Base-by-base conservation (phyloP, 768 basidiomycete species). In the Rhodotorula graminis region DNA sequence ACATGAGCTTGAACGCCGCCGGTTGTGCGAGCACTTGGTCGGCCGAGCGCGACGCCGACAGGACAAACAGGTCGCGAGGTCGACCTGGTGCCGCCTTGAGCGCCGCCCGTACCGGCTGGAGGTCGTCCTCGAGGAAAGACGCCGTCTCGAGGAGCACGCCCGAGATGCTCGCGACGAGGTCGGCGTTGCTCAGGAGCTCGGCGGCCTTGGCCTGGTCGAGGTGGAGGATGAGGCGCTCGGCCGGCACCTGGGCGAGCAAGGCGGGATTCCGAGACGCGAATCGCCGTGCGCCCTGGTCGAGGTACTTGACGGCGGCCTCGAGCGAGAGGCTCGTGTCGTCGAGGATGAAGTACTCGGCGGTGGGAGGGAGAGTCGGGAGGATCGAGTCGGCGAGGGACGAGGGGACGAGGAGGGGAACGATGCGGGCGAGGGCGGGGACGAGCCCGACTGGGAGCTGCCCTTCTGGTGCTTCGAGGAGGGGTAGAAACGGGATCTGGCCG, bases 281-380 rank as follows among this genome's bases (percentile, higher is more conserved):
- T 81, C 91, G 93, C 76, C 88, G 86, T 4, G 88, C 87, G 33
- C 94, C 93, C 31, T 83, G 82, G 81, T 97, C 91, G 44, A 99
- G 86, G 83, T 84, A 85, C 31, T 85, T 81, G 68, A 87, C 83
- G 76, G 88, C 83, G 33, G 85, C 82, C 65, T 89, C 88, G n/a
- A 85, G 65, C 62, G 85, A 82, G 57, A 84, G 77, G 19, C 84
- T 78, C 23, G 81, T 71, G 74, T 83, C 82, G 66, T 84, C 80
- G 66, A 90, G 87, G 75, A 88, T 57, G 78, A 78, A 72, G 77
- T 77, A 64, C 82, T 81, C 80, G 80, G 80, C 80, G 78, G 75
- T 72, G 74, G 77, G 65, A 78, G 79, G 52, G 80, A 81, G 61
- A 76, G 77, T 58, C 80, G 82, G 15, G 79, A 78, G 71, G 64